A percentile compares a stretch with the other conserved stretches of the same genome.
These are phyloP conservation scores for Tetrahymena elliotti DNA, from an alignment of 73 alveolate species.

Conservation along the genomic window DNA sequence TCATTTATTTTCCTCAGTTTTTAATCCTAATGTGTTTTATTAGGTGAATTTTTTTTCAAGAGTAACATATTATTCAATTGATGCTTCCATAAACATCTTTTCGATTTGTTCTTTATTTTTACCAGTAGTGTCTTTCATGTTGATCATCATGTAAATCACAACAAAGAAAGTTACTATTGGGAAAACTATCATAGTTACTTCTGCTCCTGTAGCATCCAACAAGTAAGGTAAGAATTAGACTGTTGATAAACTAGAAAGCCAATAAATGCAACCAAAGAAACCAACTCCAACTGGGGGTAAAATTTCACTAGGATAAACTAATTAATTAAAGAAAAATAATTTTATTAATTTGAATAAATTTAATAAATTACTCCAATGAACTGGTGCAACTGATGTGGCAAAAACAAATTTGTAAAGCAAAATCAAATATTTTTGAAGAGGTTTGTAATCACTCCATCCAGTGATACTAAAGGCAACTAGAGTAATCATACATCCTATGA, in stretches of 20 bases:
- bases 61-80: not conserved
- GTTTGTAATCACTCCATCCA: not conserved
- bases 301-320: not conserved
- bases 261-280: not conserved
- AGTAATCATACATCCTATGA: not conserved
- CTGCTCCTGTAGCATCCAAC: not conserved
- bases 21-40: not conserved
- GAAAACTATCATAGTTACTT: not conserved
- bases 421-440: not conserved
- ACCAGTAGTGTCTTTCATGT: not conserved
- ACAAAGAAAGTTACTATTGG: not conserved
- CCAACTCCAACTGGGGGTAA: not conserved
- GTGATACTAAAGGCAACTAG: not conserved
- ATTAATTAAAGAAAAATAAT: not conserved
- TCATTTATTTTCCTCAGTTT: not conserved
- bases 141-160: not conserved
- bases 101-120: not conserved
- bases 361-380: not conserved
- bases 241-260: not conserved
- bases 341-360: not conserved
- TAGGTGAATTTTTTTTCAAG: not conserved
- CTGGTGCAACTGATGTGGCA: not conserved
- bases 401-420: not conserved
- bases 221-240: not conserved
- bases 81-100: not conserved